Conservation (phyloP, 805 yeast genomes). For the Candida schatavii region DNA sequence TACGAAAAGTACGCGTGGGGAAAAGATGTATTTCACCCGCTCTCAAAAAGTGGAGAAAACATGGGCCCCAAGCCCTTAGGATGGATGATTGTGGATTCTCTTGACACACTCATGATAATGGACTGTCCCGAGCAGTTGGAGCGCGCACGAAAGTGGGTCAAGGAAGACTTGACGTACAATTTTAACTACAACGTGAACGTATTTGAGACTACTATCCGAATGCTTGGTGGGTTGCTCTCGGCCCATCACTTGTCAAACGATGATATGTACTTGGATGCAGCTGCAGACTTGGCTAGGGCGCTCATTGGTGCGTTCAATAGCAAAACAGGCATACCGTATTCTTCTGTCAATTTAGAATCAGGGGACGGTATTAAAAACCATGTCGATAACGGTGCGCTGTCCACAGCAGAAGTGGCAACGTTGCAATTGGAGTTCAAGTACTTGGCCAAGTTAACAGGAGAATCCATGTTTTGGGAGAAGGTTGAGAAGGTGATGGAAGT, state of each 20-base stretch:
- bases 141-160: constrained; percentile 73
- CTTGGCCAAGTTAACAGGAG: constrained; percentile 76
- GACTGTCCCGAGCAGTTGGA: constrained; percentile 58
- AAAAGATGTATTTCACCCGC: constrained; percentile 70
- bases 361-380: constrained; percentile 61
- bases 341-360: constrained; percentile 69
- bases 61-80: constrained; percentile 85
- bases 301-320: constrained; percentile 68
- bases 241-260: constrained; percentile 72
- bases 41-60: constrained; percentile 58
- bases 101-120: constrained; percentile 83
- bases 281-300: constrained; percentile 74
- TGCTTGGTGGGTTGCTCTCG: constrained; percentile 90
- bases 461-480: constrained; percentile 70
- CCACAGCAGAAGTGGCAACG: constrained; percentile 88
- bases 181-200: constrained; percentile 75
- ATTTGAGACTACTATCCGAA: constrained; percentile 91
- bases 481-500: constrained; percentile 72
- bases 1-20: constrained; percentile 84
- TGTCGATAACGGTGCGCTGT: constrained; percentile 72
- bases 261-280: constrained; percentile 71
- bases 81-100: constrained; percentile 87
- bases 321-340: constrained; percentile 68
- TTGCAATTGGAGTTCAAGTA: constrained; percentile 86
- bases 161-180: constrained; percentile 62